These are phyloP conservation scores for Collybiopsis confluens DNA, from an alignment of 768 basidiomycete genomes.

Conservation along the genomic window DNA sequence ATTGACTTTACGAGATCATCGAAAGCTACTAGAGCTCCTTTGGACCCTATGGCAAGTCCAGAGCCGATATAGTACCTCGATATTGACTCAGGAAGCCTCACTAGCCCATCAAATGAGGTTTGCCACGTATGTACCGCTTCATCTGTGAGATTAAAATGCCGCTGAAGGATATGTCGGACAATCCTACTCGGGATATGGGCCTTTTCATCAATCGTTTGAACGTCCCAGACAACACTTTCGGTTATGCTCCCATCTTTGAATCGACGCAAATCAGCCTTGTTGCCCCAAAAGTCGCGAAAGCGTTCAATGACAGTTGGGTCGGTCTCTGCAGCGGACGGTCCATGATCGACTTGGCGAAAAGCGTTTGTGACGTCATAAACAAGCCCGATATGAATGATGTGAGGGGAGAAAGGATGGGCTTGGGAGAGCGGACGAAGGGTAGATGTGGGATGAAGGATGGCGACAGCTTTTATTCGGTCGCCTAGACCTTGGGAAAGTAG, in stretches of 20 bases:
- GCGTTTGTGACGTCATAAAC: slow-evolving; percentile 70
- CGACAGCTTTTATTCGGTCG: slow-evolving; percentile 61
- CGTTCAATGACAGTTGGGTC: slow-evolving; percentile 44
- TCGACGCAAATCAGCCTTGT: slow-evolving; percentile 85
- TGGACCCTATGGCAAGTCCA: slow-evolving; percentile 54
- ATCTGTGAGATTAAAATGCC: slow-evolving; percentile 67
- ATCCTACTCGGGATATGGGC: slow-evolving; percentile 72
- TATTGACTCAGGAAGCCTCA: slow-evolving; percentile 56
- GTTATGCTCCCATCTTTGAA: slow-evolving; percentile 94
- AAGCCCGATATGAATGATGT: slow-evolving; percentile 66
- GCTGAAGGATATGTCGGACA: slow-evolving; percentile 65
- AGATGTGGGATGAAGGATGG: slow-evolving; percentile 52
- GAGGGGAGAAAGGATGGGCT: slow-evolving; percentile 45
- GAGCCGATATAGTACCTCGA: slow-evolving; percentile 37
- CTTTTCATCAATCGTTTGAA: slow-evolving; percentile 75
- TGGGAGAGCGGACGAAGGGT: slow-evolving; percentile 45
- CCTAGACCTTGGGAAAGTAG: slow-evolving; percentile 66
- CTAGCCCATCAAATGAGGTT: slow-evolving; percentile 48
- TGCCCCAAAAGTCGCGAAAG: slow-evolving; percentile 89
- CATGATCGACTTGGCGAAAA: slow-evolving; percentile 87
- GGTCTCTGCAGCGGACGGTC: slow-evolving; percentile 69
- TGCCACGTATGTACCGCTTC: slow-evolving; percentile 58
- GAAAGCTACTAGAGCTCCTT: slow-evolving; percentile 72
- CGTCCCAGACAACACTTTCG: slow-evolving; percentile 97
- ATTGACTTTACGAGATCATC: slow-evolving; percentile 73